A percentile compares a stretch with the other conserved stretches of the same genome.
phyloP scores from a whole-genome alignment of 805 yeast species.

The Suhomyces xylopsoci region DNA sequence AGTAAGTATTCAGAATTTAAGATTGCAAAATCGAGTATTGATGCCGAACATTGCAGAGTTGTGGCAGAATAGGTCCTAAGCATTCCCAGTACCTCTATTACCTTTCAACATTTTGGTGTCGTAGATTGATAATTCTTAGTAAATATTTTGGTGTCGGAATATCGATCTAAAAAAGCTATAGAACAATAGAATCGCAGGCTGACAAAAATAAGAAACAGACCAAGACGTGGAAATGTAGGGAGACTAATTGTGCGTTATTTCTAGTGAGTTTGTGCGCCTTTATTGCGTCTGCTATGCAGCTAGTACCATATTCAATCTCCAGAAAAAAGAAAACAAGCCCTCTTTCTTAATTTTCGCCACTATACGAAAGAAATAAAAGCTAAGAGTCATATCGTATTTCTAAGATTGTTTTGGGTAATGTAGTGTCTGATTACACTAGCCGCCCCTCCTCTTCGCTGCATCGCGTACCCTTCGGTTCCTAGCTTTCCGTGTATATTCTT shows the following conservation, averaged over 20 bases:
- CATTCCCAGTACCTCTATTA: no score
- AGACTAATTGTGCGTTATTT: not conserved
- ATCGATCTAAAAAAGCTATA: not conserved
- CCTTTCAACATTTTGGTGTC: no score
- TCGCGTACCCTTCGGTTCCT: not conserved
- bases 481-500: not conserved
- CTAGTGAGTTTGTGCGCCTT: not conserved
- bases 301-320: not conserved
- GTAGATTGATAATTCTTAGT: no score
- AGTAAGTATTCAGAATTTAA: no score
- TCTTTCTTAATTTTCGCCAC: not conserved
- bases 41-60: no score
- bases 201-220: not conserved
- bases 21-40: no score
- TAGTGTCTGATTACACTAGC: not conserved
- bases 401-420: not conserved
- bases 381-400: not conserved
- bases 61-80: no score
- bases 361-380: not conserved
- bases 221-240: not conserved
- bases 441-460: not conserved
- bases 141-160: not conserved
- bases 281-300: not conserved
- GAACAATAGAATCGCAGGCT: not conserved
- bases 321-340: not conserved